These are phyloP conservation scores for Phytophthora lateralis DNA, from an alignment of 352 stramenopile species.

Conservation along the genomic window DNA sequence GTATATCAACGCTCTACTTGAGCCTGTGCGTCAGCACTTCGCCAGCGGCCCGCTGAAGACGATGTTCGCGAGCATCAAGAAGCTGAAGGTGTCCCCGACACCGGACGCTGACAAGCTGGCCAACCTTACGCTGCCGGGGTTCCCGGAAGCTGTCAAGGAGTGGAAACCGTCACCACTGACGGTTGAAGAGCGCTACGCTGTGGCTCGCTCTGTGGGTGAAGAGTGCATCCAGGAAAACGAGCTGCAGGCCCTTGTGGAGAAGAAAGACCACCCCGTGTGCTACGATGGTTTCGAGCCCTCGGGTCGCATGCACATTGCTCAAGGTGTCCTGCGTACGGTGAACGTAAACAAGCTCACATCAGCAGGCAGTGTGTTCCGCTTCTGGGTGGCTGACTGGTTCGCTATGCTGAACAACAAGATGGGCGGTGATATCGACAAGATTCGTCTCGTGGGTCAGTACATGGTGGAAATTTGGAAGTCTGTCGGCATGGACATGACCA, in stretches of 20 bases:
- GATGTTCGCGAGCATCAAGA: conserved; percentile 94
- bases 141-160: conserved; percentile 61
- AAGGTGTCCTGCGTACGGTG: conserved; percentile 96
- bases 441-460: conserved; percentile 95
- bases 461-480: conserved; percentile 99
- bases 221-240: conserved; percentile 95
- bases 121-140: conserved; percentile 64
- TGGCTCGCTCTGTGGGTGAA: conserved; percentile 89
- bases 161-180: conserved; percentile 82
- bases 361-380: conserved; percentile 96
- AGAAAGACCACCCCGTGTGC: conserved; percentile 90
- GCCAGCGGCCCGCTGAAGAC: conserved; percentile 93
- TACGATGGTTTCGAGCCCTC: conserved; percentile 99
- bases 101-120: conserved; percentile 78
- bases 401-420: conserved; percentile 99
- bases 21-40: conserved; percentile 98
- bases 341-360: conserved; percentile 96
- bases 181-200: conserved; percentile 79
- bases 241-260: conserved; percentile 80
- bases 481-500: conserved; percentile 98
- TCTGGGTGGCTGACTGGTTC: conserved; percentile 99
- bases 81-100: conserved; percentile 72
- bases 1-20: conserved; percentile 94
- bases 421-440: conserved; percentile 97
- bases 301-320: conserved; percentile 99